phyloP scores from a whole-genome alignment of 1,284 basidiomycete genomes.

The Trametes sp. region DNA sequence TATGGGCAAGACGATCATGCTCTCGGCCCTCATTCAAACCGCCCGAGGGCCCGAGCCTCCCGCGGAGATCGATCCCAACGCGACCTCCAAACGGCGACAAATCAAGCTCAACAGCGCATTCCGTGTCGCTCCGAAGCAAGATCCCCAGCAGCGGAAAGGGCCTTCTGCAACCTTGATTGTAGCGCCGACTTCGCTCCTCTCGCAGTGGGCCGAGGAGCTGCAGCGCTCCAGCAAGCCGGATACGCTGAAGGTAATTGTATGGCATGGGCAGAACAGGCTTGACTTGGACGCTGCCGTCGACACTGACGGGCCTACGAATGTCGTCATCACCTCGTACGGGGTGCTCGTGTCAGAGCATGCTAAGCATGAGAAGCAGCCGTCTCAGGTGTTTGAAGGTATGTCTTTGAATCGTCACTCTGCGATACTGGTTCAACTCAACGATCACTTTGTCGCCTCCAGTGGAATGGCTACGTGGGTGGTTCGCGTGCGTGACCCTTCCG shows the following conservation, averaged over 20 bases:
- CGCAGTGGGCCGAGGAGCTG: constrained; percentile 93
- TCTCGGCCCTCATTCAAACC: constrained; percentile 90
- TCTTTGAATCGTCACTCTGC: constrained; percentile 14
- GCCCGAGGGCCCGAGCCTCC: constrained; percentile 60
- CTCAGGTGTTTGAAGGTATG: constrained; percentile 72
- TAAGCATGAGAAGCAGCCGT: constrained; percentile 59
- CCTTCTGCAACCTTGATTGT: constrained; percentile 85
- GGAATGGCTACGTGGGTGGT: constrained; percentile 70
- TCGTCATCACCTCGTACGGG: constrained; percentile 93
- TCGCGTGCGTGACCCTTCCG: not conserved
- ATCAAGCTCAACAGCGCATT: constrained; percentile 70
- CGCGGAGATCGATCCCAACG: constrained; percentile 36
- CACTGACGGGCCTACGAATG: constrained; percentile 55
- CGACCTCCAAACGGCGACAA: constrained; percentile 58
- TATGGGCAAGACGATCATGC: constrained; percentile 98
- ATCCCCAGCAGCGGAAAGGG: constrained; percentile 36
- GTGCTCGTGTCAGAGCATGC: constrained; percentile 86
- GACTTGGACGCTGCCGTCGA: constrained; percentile 63
- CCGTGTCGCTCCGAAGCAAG: constrained; percentile 45
- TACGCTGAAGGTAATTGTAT: constrained; percentile 74
- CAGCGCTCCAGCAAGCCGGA: constrained; percentile 76
- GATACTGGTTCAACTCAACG: not conserved
- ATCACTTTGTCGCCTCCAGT: constrained; percentile 48
- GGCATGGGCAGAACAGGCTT: constrained; percentile 87
- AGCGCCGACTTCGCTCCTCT: constrained; percentile 89